These are phyloP conservation scores for Phialophora expanda DNA, from an alignment of 2,329 filamentous ascomycete species.

Conservation along the genomic window DNA sequence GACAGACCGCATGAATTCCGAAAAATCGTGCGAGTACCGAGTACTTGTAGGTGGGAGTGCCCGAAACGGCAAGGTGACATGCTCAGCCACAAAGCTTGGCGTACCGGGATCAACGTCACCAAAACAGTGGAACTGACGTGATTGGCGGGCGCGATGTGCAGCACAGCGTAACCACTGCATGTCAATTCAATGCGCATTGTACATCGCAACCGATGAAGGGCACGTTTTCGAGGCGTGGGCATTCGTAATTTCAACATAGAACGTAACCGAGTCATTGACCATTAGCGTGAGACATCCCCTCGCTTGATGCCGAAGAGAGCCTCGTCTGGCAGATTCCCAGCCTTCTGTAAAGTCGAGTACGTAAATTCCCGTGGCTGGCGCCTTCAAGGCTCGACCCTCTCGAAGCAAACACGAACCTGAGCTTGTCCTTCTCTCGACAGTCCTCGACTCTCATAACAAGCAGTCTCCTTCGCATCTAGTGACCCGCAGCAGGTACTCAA, in stretches of 20 bases:
- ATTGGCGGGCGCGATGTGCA: conserved; percentile 6
- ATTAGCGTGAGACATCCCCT: not conserved
- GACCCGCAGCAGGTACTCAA: conserved; percentile 2
- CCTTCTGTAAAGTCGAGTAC: conserved; percentile 25
- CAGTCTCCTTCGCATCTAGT: not conserved
- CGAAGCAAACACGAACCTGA: conserved; percentile 1
- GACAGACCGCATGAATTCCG: not conserved
- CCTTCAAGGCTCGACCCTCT: conserved; percentile 25
- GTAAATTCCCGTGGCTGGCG: conserved; percentile 38
- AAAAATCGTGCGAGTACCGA: not conserved
- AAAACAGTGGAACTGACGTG: conserved; percentile 5
- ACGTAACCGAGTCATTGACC: not conserved
- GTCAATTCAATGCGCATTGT: not conserved
- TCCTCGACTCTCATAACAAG: conserved; percentile 3
- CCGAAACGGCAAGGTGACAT: not conserved
- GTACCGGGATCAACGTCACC: conserved; percentile 2
- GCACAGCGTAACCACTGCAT: conserved; percentile 1
- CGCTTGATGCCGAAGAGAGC: conserved; percentile 1
- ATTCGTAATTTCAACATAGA: not conserved
- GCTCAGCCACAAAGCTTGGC: conserved; percentile 8
- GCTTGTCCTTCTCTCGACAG: conserved; percentile 17
- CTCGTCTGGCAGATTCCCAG: conserved; percentile 20
- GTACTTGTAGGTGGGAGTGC: not conserved
- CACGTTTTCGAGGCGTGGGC: not conserved
- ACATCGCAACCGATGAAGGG: not conserved